phyloP scores from a whole-genome alignment of 1,139 yeast species.

The Kodamaea fungicola region DNA sequence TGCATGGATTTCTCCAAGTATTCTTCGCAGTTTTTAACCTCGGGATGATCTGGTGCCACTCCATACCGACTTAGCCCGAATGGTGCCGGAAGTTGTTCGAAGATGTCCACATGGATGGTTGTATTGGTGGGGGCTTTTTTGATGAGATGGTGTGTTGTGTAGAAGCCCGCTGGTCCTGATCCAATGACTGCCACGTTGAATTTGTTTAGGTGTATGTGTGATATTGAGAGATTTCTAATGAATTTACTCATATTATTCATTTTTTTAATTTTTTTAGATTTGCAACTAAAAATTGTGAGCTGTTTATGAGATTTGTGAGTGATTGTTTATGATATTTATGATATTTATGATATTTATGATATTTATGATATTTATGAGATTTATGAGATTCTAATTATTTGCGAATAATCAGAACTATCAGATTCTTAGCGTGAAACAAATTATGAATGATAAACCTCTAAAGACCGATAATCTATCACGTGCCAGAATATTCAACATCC shows the following conservation, averaged over 20 bases:
- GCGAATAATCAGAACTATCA: too few species aligned
- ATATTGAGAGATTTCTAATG: slow-evolving; percentile 3
- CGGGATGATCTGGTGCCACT: slow-evolving; percentile 99
- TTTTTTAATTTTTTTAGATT: too few species aligned
- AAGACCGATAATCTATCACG: too few species aligned
- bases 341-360: too few species aligned
- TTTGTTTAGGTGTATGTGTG: background rate
- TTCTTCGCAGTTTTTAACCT: slow-evolving; percentile 86
- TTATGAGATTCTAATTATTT: too few species aligned
- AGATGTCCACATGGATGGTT: slow-evolving; percentile 55
- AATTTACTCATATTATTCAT: background rate
- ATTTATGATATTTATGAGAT: too few species aligned
- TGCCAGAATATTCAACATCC: too few species aligned
- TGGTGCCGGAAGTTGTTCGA: slow-evolving; percentile 85
- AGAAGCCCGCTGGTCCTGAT: slow-evolving; percentile 96
- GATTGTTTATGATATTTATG: too few species aligned
- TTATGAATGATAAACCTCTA: too few species aligned
- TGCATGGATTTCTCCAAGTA: slow-evolving; percentile 64
- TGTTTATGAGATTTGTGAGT: too few species aligned
- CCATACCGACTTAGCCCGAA: slow-evolving; percentile 90
- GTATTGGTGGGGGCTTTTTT: slow-evolving; percentile 36
- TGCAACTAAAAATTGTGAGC: too few species aligned
- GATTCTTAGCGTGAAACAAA: background rate
- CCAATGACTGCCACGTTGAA: slow-evolving; percentile 70
- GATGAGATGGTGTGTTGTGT: slow-evolving; percentile 75